Evolutionary conservation across 73 alveolate genomes (phyloP), one percentile per base, ranked within the genome.

Genomic region (Tetrahymena thermophila): DNA sequence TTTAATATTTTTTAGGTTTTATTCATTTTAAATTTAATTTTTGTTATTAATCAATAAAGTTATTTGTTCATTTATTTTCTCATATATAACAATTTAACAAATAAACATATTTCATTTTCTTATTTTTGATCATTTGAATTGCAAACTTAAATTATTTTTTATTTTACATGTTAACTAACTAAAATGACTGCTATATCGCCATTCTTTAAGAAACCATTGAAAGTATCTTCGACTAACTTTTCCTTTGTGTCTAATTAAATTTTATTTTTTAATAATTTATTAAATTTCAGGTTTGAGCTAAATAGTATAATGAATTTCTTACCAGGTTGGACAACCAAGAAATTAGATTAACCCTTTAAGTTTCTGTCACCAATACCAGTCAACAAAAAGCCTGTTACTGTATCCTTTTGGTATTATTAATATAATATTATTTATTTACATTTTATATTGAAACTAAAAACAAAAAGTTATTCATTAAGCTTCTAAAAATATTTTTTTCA

Each of bases 351-450:
- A 35, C 98, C 98, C 96, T 97, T 99, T 94, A 97, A 97, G 96
- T 98, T 97, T 94, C 99, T 98, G 96, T 99, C 99, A 84, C 99
- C 99, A 50, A 99, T 98, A 55, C 99, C 99, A 42, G 99, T 98
- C 89, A 99, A 94, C 84, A 99, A 96, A 94, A 98, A 98, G 44
- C 99, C 99, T 28, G 99, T 98, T 21, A 98, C 99, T 43, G 99
- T 98, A 34, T 98, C 98, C 97, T 97, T n/a, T 31, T 31, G 56
- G 28, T 84, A 71, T 28, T 71, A 25, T n/a, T 28, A 71, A 71
- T 14, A 56, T 25, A 28, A 9, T 28, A n/a, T 31, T 19, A 15
- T 25, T 28, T 19, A 71, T 71, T 15, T 50, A 25, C 7, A 31
- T 3, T 31, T 19, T 13, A 3, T 23, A 25, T 28, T 7, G 4